phyloP scores from a whole-genome alignment of 805 yeast species.

The Peterozyma xylosa region DNA sequence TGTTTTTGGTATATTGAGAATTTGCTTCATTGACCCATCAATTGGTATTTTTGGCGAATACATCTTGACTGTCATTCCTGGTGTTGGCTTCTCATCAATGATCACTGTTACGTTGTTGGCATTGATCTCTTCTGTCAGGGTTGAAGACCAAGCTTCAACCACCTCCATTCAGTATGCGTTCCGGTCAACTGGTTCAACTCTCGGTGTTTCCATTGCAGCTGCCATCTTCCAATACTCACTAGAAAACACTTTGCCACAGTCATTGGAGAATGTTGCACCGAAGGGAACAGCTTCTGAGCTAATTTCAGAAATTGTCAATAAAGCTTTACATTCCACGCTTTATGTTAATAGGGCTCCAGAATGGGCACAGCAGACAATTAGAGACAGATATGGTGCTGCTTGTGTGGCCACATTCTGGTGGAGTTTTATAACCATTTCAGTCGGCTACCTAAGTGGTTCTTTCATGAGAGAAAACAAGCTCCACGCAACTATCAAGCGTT shows the following conservation, averaged over 20 bases:
- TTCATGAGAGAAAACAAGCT: conserved; percentile 51
- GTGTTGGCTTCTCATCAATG: conserved; percentile 55
- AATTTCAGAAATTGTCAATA: conserved; percentile 35
- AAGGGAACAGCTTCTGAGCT: background rate
- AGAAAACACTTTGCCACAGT: conserved; percentile 14
- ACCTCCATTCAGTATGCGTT: conserved; percentile 82
- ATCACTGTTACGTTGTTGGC: conserved; percentile 64
- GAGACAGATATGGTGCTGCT: conserved; percentile 42
- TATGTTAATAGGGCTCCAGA: conserved; percentile 47
- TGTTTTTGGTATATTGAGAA: conserved; percentile 32
- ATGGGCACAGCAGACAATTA: conserved; percentile 36
- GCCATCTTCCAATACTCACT: conserved; percentile 54
- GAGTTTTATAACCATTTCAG: conserved; percentile 19
- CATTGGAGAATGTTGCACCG: background rate
- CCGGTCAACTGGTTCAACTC: conserved; percentile 78
- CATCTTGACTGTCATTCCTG: conserved; percentile 37
- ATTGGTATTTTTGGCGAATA: conserved; percentile 27
- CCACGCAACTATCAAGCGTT: conserved; percentile 42
- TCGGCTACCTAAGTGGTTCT: conserved; percentile 31
- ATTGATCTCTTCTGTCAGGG: conserved; percentile 62
- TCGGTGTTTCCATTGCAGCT: conserved; percentile 66
- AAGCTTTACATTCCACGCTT: conserved; percentile 48
- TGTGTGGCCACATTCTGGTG: conserved; percentile 47
- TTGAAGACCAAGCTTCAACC: conserved; percentile 64
- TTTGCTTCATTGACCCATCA: conserved; percentile 17